Conservation (phyloP, 768 basidiomycete species). For the Trichaptum fuscoviolaceum region DNA sequence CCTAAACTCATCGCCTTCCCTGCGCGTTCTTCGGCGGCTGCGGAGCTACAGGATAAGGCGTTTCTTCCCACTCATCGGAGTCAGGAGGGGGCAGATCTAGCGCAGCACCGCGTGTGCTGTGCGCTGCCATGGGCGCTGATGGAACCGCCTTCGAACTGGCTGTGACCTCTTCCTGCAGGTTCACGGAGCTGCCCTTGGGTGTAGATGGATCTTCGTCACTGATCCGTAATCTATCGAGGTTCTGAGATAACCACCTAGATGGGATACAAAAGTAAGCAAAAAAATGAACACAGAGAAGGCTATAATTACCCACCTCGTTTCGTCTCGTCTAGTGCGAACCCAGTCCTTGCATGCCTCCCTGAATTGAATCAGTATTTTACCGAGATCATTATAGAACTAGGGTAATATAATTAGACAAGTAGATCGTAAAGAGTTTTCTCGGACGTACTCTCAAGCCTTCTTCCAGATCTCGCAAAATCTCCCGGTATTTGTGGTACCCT, state of each 20-base stretch:
- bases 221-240: not conserved
- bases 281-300: too few species aligned
- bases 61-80: slow-evolving; percentile 31
- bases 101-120: slow-evolving; percentile 12
- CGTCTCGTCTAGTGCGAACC: slow-evolving; percentile 64
- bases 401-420: not conserved
- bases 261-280: not conserved
- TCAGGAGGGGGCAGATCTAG: slow-evolving; percentile 31
- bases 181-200: slow-evolving; percentile 1
- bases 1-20: slow-evolving; percentile 22
- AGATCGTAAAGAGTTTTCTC: not conserved
- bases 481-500: slow-evolving; percentile 83
- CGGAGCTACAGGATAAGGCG: not conserved
- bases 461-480: slow-evolving; percentile 77
- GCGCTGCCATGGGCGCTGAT: slow-evolving; percentile 7
- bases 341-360: slow-evolving; percentile 72
- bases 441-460: slow-evolving; percentile 76
- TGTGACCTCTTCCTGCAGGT: slow-evolving; percentile 1
- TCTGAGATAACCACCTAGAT: not conserved
- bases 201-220: not conserved
- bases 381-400: slow-evolving; percentile 89
- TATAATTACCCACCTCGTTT: slow-evolving; percentile 56
- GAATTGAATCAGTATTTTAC: slow-evolving; percentile 64
- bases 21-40: slow-evolving; percentile 7
- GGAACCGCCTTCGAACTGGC: not conserved